Conservation (phyloP, 2,329 filamentous ascomycete genomes). For the Cadophora gregata region DNA sequence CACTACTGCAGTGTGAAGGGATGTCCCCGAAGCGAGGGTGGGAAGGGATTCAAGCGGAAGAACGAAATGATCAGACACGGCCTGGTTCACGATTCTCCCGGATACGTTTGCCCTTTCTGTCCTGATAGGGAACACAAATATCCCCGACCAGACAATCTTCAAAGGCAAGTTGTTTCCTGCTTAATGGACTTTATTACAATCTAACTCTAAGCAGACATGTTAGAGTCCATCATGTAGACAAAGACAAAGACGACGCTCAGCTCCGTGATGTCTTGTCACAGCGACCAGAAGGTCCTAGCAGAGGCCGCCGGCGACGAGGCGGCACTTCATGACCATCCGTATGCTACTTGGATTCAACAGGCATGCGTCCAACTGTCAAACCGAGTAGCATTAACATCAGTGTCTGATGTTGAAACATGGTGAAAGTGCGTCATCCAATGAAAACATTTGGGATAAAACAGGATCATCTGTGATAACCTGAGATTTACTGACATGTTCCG, state of each 20-base stretch:
- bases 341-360: constrained; percentile 13
- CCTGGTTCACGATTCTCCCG: constrained; percentile 90
- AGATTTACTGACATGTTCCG: background rate
- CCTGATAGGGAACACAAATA: constrained; percentile 93
- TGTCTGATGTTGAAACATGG: background rate
- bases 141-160: constrained; percentile 92
- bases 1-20: constrained; percentile 69
- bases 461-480: background rate
- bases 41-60: constrained; percentile 74
- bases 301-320: constrained; percentile 72
- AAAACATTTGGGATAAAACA: constrained; percentile 4
- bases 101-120: constrained; percentile 96
- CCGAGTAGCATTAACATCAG: constrained; percentile 6
- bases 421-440: background rate
- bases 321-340: constrained; percentile 33
- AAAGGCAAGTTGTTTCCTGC: constrained; percentile 66
- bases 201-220: constrained; percentile 70
- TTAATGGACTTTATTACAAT: background rate
- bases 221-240: constrained; percentile 87
- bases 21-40: constrained; percentile 67
- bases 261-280: constrained; percentile 86
- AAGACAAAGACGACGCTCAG: constrained; percentile 82
- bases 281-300: constrained; percentile 80
- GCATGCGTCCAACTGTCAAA: background rate
- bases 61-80: constrained; percentile 80